Conservation (phyloP, 2,329 filamentous ascomycete species). For the Colletotrichum siamense region DNA sequence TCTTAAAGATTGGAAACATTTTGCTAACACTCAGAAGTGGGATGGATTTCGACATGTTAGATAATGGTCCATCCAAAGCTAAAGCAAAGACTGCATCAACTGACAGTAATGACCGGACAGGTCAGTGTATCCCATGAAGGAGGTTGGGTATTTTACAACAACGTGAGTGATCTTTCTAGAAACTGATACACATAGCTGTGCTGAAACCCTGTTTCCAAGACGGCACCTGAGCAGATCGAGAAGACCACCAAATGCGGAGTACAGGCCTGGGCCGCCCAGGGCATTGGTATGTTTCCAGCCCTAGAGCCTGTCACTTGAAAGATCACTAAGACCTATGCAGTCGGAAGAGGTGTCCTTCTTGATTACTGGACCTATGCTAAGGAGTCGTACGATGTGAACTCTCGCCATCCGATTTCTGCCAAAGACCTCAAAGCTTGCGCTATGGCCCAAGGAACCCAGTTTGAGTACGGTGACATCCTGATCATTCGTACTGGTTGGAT, state of each 20-base stretch:
- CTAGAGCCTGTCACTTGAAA: neutral
- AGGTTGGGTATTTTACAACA: neutral
- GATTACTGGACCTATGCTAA: neutral
- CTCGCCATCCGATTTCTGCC: neutral
- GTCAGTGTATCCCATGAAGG: neutral
- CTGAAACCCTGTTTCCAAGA: neutral
- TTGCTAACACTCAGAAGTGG: neutral
- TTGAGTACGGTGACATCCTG: neutral
- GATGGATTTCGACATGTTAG: neutral
- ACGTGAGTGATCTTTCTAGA: neutral
- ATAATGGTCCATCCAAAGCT: neutral
- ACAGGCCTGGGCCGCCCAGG: neutral
- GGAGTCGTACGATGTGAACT: neutral
- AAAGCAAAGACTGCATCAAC: neutral
- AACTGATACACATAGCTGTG: neutral
- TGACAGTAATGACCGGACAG: neutral
- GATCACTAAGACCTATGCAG: neutral
- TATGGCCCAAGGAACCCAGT: neutral
- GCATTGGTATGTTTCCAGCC: neutral
- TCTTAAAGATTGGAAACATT: fast-evolving
- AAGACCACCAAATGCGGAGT: neutral
- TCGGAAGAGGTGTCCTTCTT: neutral
- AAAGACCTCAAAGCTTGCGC: neutral
- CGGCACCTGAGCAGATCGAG: neutral
- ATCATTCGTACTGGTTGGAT: neutral